phyloP scores from a whole-genome alignment of 225 moss, liverwort and hornwort species.

The Sphagnum tenellum region DNA sequence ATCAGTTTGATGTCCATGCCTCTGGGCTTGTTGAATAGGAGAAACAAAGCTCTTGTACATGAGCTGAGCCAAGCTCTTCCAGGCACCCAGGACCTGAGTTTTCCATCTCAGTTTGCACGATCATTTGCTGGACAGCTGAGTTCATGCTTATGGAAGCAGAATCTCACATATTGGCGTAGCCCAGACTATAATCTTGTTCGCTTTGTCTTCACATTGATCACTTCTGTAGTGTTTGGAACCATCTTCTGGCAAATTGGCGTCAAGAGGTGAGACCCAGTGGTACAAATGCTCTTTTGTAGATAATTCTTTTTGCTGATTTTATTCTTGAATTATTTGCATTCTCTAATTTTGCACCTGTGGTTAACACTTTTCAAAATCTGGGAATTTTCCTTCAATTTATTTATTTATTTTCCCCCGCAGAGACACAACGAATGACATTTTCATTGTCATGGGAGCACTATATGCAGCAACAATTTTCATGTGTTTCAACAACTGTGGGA shows the following conservation, averaged over 20 bases:
- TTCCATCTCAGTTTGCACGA: slow-evolving; percentile 1
- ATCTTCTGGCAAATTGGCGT: slow-evolving; percentile 4
- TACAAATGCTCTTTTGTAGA: too few species aligned
- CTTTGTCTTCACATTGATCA: background rate
- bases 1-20: too few species aligned
- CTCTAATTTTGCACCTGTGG: too few species aligned
- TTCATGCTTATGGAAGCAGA: slow-evolving; percentile 5
- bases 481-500: slow-evolving; percentile 55
- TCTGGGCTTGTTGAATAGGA: background rate
- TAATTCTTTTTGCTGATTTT: too few species aligned
- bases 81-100: slow-evolving; percentile 1
- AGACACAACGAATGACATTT: slow-evolving; percentile 18
- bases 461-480: slow-evolving; percentile 46
- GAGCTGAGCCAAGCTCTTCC: background rate
- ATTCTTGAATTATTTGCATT: too few species aligned
- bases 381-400: too few species aligned
- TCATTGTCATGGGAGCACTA: slow-evolving; percentile 32
- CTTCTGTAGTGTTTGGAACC: slow-evolving; percentile 1
- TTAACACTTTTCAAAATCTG: too few species aligned
- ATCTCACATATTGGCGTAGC: slow-evolving; percentile 8
- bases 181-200: slow-evolving; percentile 5
- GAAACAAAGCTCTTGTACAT: slow-evolving; percentile 4
- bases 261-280: too few species aligned
- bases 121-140: background rate
- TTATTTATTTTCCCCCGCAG: slow-evolving; percentile 3